Evolutionary conservation across 805 yeast genomes (phyloP), one percentile per base, ranked within the genome.

Genomic region (Cyberlindnera bimundalis): DNA sequence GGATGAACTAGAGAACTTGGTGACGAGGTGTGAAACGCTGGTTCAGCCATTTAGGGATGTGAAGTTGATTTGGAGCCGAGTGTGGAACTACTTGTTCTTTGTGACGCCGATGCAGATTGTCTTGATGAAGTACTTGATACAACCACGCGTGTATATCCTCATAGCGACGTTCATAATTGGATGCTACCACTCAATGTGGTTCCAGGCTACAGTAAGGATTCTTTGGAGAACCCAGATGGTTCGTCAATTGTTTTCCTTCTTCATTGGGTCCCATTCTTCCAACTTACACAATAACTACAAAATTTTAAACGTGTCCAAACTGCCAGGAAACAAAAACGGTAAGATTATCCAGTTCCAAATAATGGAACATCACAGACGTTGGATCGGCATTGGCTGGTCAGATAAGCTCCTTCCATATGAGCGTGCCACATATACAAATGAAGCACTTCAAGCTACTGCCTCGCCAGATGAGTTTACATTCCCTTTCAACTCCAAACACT

Each of bases 311-410:
- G 71, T 68, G 35, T 51, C 59, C 4, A 57, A 64, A 5, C 57
- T 63, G 4, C 65, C 73, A 0, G 63, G 74, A 4, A 66, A 73
- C 9, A 70, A 62, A 42, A 53, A 69, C 24, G 71, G 71, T 17
- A 77, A 75, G 48, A 62, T 69, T 3, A 66, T 79, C 2, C 63
- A 70, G 39, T 78, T 79, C 45, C 73, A 69, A 35, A 60, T 79
- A 1, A 53, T 73, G 28, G 81, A 79, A 50, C 74, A 79, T 48
- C 79, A 79, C 53, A 64, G 86, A 49, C 61, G 83, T 34, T 78
- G 84, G 82, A 26, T 78, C 3, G 83, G 80, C 1, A 44, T 78
- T 14, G 85, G 84, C 6, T 79, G 84, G 84, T 59, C 72, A 28
- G 65, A 67, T 35, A 60, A 63, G 14, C 53, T 77, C 27, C 50